A percentile compares a stretch with the other conserved stretches of the same genome.
Evolutionary conservation across 2,329 filamentous ascomycete genomes (phyloP).

Genomic region (Pseudofabraea citricarpa): DNA sequence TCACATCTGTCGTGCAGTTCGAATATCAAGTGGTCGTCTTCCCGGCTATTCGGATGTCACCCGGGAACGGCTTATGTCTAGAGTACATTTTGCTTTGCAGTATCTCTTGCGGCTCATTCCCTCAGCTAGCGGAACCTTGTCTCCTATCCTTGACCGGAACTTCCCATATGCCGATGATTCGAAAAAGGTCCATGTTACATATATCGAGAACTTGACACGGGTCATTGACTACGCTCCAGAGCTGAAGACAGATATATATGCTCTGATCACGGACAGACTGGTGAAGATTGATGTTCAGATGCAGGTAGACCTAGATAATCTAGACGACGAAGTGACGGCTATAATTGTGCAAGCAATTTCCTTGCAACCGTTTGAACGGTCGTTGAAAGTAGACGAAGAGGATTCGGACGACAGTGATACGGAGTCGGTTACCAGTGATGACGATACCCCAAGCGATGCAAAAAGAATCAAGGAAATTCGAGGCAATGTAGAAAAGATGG

Average conservation of each 20-base stretch:
- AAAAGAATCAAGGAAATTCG: slow-evolving; percentile 67
- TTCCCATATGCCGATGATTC: slow-evolving; percentile 77
- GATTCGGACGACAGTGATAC: slow-evolving; percentile 58
- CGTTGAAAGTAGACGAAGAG: slow-evolving; percentile 42
- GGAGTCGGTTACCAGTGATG: slow-evolving; percentile 67
- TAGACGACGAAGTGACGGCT: slow-evolving; percentile 83
- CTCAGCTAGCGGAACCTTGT: slow-evolving; percentile 66
- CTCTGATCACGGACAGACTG: slow-evolving; percentile 77
- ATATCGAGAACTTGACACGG: slow-evolving; percentile 77
- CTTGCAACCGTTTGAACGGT: slow-evolving; percentile 34
- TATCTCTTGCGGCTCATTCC: slow-evolving; percentile 79
- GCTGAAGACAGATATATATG: slow-evolving; percentile 73
- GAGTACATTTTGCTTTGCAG: slow-evolving; percentile 71
- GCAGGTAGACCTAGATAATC: slow-evolving; percentile 85
- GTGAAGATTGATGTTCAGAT: slow-evolving; percentile 96
- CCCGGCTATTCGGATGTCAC: slow-evolving; percentile 51
- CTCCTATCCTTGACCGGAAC: slow-evolving; percentile 58
- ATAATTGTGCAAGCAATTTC: slow-evolving; percentile 57
- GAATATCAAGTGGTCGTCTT: slow-evolving; percentile 26
- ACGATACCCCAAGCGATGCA: slow-evolving; percentile 60
- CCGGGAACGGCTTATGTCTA: slow-evolving; percentile 58
- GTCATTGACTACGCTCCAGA: slow-evolving; percentile 75
- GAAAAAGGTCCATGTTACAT: slow-evolving; percentile 77
- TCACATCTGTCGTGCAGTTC: slow-evolving; percentile 31
- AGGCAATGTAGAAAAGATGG: slow-evolving; percentile 84